These are phyloP conservation scores for Pythium scleroteichum DNA, from an alignment of 352 stramenopile genomes.

Conservation along the genomic window DNA sequence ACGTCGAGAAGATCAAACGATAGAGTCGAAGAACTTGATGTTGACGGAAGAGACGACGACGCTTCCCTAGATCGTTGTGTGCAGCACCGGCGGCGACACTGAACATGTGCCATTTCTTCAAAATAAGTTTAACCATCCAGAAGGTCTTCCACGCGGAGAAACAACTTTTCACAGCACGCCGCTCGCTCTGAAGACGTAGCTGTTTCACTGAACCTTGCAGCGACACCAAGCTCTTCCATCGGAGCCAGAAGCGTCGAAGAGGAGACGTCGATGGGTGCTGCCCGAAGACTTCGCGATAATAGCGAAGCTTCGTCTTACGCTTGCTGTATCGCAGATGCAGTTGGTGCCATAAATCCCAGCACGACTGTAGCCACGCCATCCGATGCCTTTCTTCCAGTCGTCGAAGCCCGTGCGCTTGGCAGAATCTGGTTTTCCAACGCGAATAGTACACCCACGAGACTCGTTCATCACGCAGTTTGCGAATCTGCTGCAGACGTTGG, in stretches of 20 bases:
- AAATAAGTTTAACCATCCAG: not conserved
- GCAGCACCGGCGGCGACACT: slow-evolving; percentile 13
- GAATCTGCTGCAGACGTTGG: not conserved
- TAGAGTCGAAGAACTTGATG: not conserved
- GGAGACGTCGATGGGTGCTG: slow-evolving; percentile 33
- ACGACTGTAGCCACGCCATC: slow-evolving; percentile 5
- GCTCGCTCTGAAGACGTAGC: slow-evolving; percentile 12
- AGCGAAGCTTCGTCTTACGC: slow-evolving; percentile 33
- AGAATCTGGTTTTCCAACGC: not conserved
- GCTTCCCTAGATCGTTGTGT: slow-evolving; percentile 33
- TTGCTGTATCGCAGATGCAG: slow-evolving; percentile 13
- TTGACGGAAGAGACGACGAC: slow-evolving; percentile 34
- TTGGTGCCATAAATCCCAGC: slow-evolving; percentile 15
- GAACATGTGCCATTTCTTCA: slow-evolving; percentile 20
- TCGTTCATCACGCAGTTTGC: too few species aligned
- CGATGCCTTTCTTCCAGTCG: not conserved
- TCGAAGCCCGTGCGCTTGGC: not conserved
- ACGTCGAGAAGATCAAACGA: not conserved
- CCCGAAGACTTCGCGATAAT: slow-evolving; percentile 44
- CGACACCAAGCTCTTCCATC: slow-evolving; percentile 30
- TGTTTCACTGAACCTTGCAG: slow-evolving; percentile 5
- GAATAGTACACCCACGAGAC: not conserved
- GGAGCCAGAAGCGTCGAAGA: slow-evolving; percentile 28
- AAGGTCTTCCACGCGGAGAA: slow-evolving; percentile 17
- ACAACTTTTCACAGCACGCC: not conserved